phyloP scores from a whole-genome alignment of 2,329 filamentous ascomycete genomes.

The Colletotrichum sp. region DNA sequence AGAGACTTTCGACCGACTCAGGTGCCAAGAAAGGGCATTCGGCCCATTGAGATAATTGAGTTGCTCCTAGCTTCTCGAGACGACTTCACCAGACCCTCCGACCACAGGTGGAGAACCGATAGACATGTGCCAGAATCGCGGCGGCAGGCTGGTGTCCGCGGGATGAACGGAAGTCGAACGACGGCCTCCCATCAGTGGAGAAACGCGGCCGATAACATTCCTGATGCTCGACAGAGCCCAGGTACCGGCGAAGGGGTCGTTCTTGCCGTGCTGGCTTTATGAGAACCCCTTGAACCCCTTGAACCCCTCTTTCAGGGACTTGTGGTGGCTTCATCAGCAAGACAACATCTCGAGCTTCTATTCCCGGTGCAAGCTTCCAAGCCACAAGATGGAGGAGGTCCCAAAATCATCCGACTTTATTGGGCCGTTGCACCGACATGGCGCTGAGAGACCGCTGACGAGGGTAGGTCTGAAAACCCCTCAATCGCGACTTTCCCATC shows the following conservation, averaged over 20 bases:
- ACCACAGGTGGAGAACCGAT: not conserved
- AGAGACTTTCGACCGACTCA: not conserved
- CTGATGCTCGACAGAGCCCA: not conserved
- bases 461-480: not conserved
- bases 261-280: not conserved
- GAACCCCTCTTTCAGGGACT: not conserved
- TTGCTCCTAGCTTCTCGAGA: not conserved
- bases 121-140: not conserved
- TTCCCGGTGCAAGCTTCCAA: not conserved
- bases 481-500: not conserved
- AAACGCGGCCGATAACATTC: not conserved
- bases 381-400: not conserved
- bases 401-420: not conserved
- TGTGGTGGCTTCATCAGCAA: not conserved
- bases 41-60: not conserved
- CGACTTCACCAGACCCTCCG: not conserved
- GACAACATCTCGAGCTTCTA: not conserved
- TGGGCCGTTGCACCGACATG: not conserved
- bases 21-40: not conserved
- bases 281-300: not conserved
- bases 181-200: not conserved
- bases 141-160: not conserved
- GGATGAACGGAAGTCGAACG: not conserved
- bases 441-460: not conserved
- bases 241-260: not conserved